Evolutionary conservation across 345 rosid genomes (phyloP), one percentile per base, ranked within the genome.

Genomic region (Hevea brasiliensis): DNA sequence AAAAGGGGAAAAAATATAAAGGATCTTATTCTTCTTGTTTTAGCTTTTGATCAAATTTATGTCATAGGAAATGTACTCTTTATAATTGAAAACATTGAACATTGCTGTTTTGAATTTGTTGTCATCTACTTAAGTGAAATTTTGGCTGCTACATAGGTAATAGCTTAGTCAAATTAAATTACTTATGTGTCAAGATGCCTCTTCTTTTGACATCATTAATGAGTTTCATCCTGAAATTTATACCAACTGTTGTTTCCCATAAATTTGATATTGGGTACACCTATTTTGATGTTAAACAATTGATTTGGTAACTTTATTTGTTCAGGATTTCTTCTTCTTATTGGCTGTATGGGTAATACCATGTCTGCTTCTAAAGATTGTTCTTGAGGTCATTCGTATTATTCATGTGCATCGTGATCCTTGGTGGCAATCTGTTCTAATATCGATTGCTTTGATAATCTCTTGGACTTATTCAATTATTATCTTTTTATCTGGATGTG

Each of bases 311-410:
- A 1, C 37, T 62, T 32, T 59, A 13, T 15, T 20, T 74, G 65
- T 74, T 51, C 84, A 80, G 86, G 82, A 71, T 59, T 80, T 80
- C 82, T 80, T 83, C 74, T 45, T 21, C 48, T 73, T 80, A 65
- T n/a, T 80, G 80, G 74, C 44, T 13, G 45, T 54, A 13, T 83
- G 75, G 79, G 10, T 74, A 17, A 7, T 74, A 2, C 83, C 83
- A 4, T 83, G 80, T 70, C 73, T 83, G 37, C 21, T 83, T 26
- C 10, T 83, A 61, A 83, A 83, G 68, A 59, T 69, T 58, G 75
- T 70, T 51, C 75, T 75, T 20, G 82, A 83, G 78, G 76, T 75
- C 8, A 8, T 65, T 65, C 80, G 71, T 32, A 9, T 72, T 47
- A 0, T 70, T 14, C 18, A 69, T n/a, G 17, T 50, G 8, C 78